Percentiles rank a stretch among this genome's conserved stretches.
These are phyloP conservation scores for Fusarium miscanthi DNA, from an alignment of 2,329 filamentous ascomycete genomes.

Conservation along the genomic window DNA sequence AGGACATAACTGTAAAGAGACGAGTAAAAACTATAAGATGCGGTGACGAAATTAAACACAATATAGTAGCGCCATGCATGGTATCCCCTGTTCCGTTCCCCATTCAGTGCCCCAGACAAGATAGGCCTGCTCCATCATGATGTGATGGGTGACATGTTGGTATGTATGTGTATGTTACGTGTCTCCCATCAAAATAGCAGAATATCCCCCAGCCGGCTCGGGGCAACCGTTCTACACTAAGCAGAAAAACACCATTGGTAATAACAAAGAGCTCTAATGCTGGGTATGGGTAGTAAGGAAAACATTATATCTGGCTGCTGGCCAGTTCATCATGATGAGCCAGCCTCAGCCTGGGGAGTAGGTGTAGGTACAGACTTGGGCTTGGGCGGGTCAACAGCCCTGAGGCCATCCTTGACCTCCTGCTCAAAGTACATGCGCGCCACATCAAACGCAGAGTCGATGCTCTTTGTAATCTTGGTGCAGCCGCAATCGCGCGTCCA, in stretches of 20 bases:
- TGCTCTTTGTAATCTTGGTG: constrained; percentile 41
- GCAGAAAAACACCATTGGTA: constrained; percentile 18
- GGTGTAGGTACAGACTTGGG: constrained; percentile 7
- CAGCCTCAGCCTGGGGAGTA: constrained; percentile 13
- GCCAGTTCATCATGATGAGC: constrained; percentile 22
- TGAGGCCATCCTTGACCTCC: constrained; percentile 24
- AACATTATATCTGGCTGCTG: constrained; percentile 16
- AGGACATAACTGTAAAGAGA: not conserved
- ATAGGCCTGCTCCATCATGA: constrained; percentile 18
- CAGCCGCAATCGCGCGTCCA: constrained; percentile 44
- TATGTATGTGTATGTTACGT: not conserved
- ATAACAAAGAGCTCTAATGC: constrained; percentile 17
- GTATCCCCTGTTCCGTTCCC: constrained; percentile 30
- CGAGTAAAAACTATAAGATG: constrained; percentile 20
- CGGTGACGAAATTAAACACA: constrained; percentile 32
- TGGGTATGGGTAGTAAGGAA: constrained; percentile 11
- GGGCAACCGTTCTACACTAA: constrained; percentile 12
- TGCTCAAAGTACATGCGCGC: constrained; percentile 38
- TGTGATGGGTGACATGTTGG: not conserved
- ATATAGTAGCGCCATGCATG: constrained; percentile 24
- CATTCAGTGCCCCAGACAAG: constrained; percentile 12
- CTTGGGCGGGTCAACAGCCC: constrained; percentile 1
- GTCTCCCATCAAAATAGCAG: constrained; percentile 9
- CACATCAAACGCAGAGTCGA: constrained; percentile 39
- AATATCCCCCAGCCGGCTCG: constrained; percentile 25